Conservation (phyloP, 768 basidiomycete species). For the Polyporus arcularius region DNA sequence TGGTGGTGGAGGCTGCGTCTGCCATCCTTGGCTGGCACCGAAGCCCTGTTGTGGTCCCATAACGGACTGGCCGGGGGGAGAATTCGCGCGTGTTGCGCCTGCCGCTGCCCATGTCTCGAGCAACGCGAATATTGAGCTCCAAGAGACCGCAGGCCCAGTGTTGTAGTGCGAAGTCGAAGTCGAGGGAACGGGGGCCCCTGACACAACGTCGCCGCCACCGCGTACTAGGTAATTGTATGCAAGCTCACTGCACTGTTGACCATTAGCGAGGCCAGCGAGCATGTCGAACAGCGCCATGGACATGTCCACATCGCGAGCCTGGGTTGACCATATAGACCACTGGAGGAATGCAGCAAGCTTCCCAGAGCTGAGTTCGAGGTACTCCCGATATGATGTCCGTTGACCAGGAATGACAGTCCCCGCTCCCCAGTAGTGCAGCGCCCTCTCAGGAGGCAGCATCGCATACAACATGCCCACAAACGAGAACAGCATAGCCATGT, state of each 20-base stretch:
- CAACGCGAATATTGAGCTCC: constrained; percentile 73
- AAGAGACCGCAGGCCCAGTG: constrained; percentile 65
- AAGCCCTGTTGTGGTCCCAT: constrained; percentile 12
- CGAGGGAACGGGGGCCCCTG: constrained; percentile 53
- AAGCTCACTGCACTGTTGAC: constrained; percentile 81
- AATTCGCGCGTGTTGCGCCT: constrained; percentile 45
- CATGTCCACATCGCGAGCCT: constrained; percentile 71
- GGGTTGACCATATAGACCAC: constrained; percentile 89
- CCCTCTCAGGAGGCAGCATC: constrained; percentile 70
- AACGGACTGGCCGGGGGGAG: constrained; percentile 39
- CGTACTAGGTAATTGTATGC: constrained; percentile 88
- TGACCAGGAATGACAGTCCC: constrained; percentile 45
- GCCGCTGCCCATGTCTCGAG: constrained; percentile 73
- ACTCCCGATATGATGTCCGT: constrained; percentile 55
- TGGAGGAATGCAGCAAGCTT: constrained; percentile 78
- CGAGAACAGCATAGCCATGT: constrained; percentile 81
- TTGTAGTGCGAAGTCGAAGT: constrained; percentile 44
- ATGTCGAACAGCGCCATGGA: constrained; percentile 85
- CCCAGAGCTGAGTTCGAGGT: constrained; percentile 59
- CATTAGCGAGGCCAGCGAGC: constrained; percentile 81
- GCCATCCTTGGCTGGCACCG: constrained; percentile 29
- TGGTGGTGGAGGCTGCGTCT: constrained; percentile 36
- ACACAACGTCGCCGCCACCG: constrained; percentile 69
- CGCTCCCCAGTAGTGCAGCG: constrained; percentile 85
- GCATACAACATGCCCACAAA: constrained; percentile 83